phyloP scores from a whole-genome alignment of 768 basidiomycete species.

The Peribolospora kevripleyi region DNA sequence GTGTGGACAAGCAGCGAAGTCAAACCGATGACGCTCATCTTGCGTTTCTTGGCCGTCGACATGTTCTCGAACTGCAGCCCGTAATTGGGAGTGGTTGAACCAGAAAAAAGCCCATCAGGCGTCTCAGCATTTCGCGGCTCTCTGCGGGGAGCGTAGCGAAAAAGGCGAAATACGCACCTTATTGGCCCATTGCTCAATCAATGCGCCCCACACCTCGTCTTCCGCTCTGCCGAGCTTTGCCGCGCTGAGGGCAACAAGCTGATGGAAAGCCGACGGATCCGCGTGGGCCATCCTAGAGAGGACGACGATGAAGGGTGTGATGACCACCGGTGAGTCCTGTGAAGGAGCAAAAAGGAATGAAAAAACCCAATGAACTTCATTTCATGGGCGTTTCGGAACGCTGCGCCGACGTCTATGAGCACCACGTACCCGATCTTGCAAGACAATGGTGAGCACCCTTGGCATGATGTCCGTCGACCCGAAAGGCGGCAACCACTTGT shows the following conservation, averaged over 20 bases:
- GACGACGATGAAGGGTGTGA: conserved; percentile 37
- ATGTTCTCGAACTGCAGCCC: conserved; percentile 60
- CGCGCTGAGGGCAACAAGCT: conserved; percentile 42
- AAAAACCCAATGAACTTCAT: neutral
- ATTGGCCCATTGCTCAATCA: conserved; percentile 62
- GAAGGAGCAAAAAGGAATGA: neutral
- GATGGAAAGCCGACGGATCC: conserved; percentile 41
- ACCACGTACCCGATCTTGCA: conserved; percentile 37
- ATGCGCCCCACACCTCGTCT: conserved; percentile 33
- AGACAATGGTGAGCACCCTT: conserved; percentile 32
- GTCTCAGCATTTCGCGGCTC: neutral
- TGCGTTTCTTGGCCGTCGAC: conserved; percentile 61
- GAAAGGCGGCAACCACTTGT: conserved; percentile 45
- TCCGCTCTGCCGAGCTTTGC: conserved; percentile 26
- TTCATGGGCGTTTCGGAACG: neutral
- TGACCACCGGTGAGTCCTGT: conserved; percentile 10
- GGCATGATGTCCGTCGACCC: conserved; percentile 51
- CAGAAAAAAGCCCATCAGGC: neutral
- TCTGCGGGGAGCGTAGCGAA: neutral
- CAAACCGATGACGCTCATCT: conserved; percentile 59
- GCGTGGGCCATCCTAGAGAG: conserved; percentile 47
- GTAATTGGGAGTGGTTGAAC: neutral
- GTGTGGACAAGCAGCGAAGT: conserved; percentile 46
- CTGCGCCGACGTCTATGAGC: neutral
- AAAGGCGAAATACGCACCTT: conserved; percentile 28